These are phyloP conservation scores for Davidsoniella neocaledoniae DNA, from an alignment of 2,329 filamentous ascomycete species.

Conservation along the genomic window DNA sequence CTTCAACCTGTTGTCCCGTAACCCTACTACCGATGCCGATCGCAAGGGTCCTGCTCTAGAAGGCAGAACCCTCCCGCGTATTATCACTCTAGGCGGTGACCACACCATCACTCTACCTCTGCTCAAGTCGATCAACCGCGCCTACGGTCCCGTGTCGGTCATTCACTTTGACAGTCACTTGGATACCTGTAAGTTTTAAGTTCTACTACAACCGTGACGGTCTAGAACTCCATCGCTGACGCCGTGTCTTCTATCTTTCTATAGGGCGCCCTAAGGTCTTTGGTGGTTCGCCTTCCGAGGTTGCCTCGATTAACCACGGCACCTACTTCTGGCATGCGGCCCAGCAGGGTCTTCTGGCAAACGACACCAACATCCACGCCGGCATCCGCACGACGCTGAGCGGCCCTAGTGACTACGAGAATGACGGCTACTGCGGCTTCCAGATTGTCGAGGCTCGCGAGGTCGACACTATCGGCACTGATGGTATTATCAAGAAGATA, in stretches of 20 bases:
- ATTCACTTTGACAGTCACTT: conserved; percentile 48
- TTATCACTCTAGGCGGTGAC: conserved; percentile 60
- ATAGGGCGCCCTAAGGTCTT: conserved; percentile 74
- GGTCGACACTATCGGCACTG: conserved; percentile 34
- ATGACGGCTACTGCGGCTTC: conserved; percentile 73
- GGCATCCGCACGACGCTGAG: conserved; percentile 72
- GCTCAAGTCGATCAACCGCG: conserved; percentile 41
- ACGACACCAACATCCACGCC: conserved; percentile 76
- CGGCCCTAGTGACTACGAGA: conserved; percentile 65
- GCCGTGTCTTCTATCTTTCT: conserved; percentile 14
- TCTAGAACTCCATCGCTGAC: background rate
- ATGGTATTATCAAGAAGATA: conserved; percentile 67
- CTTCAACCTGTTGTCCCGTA: conserved; percentile 53
- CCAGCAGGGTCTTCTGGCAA: conserved; percentile 59
- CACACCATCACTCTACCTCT: conserved; percentile 46
- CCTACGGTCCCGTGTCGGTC: conserved; percentile 42
- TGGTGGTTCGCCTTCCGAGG: conserved; percentile 60
- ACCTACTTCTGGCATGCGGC: conserved; percentile 79
- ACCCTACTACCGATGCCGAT: conserved; percentile 50
- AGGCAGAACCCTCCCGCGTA: conserved; percentile 58
- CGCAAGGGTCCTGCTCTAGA: conserved; percentile 52
- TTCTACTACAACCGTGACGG: background rate
- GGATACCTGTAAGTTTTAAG: conserved; percentile 42
- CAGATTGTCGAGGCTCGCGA: conserved; percentile 59
- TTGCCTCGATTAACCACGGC: conserved; percentile 68